These are phyloP conservation scores for Elymus sibiricus DNA, from an alignment of 176 grass and related monocot genomes.

Conservation along the genomic window DNA sequence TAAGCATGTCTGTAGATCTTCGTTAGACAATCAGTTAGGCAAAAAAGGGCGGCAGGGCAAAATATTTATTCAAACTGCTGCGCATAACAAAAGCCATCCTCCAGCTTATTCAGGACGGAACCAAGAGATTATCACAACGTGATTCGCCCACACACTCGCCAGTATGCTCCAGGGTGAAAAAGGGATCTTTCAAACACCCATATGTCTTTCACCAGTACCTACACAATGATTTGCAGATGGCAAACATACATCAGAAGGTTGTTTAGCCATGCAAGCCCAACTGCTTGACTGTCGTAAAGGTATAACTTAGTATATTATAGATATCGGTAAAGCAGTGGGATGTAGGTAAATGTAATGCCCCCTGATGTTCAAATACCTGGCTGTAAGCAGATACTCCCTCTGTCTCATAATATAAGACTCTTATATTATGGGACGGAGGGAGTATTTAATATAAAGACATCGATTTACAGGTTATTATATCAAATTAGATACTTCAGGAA, in stretches of 20 bases:
- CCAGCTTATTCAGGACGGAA: not conserved
- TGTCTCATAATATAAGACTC: too few relatives aligned
- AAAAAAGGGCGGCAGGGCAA: not conserved
- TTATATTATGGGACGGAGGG: too few relatives aligned
- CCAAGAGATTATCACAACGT: conserved; percentile 25
- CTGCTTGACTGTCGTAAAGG: not conserved
- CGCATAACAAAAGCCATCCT: not conserved
- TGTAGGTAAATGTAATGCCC: not conserved
- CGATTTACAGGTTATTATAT: too few relatives aligned
- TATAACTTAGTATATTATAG: not conserved
- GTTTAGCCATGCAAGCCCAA: not conserved
- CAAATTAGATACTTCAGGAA: too few relatives aligned
- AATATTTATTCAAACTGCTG: conserved; percentile 23
- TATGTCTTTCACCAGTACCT: conserved; percentile 84
- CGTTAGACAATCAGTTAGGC: conserved; percentile 22
- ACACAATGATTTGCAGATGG: conserved; percentile 22
- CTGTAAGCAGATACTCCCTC: too few relatives aligned
- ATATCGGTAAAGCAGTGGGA: not conserved
- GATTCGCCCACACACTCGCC: conserved; percentile 77
- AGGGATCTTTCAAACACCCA: conserved; percentile 91
- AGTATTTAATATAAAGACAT: too few relatives aligned
- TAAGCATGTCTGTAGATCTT: not conserved
- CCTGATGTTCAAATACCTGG: too few relatives aligned
- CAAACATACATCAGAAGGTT: conserved; percentile 3
- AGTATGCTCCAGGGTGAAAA: conserved; percentile 78